Evolutionary conservation across 805 yeast species (phyloP).

Genomic region (Pichia kluyveri): DNA sequence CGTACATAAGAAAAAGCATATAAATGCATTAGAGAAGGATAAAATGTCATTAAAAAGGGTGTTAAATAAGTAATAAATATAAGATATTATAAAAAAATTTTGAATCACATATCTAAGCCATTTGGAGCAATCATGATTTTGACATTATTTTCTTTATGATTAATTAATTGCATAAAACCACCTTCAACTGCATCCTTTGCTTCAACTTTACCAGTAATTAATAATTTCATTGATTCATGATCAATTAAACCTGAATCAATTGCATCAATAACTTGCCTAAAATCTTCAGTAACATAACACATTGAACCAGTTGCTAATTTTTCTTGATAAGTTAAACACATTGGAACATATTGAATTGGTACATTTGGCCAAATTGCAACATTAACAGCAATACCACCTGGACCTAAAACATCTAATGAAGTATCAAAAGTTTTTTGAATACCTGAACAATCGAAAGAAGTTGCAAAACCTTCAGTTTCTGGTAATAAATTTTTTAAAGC

Average conservation of each 20-base stretch:
- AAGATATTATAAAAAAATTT: too few relatives aligned
- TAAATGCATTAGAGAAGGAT: too few relatives aligned
- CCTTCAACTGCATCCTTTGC: constrained; percentile 43
- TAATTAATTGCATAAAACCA: constrained; percentile 43
- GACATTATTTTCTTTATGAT: constrained; percentile 46
- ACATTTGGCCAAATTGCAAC: constrained; percentile 57
- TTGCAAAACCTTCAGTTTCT: constrained; percentile 37
- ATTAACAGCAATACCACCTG: constrained; percentile 52
- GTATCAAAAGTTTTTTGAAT: constrained; percentile 43
- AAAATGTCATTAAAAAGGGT: too few relatives aligned
- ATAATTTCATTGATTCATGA: constrained; percentile 31
- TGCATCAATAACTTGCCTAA: constrained; percentile 46
- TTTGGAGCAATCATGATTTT: constrained; percentile 46
- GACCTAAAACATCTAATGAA: constrained; percentile 38
- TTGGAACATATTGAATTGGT: constrained; percentile 41
- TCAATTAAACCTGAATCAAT: constrained; percentile 38
- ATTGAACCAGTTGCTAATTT: constrained; percentile 51
- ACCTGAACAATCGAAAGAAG: constrained; percentile 48
- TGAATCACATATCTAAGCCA: constrained; percentile 11
- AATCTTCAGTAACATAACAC: constrained; percentile 50
- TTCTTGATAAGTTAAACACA: constrained; percentile 47
- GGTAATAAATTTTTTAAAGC: constrained; percentile 31
- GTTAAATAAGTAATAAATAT: too few relatives aligned
- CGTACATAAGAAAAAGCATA: too few relatives aligned
- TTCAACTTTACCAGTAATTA: constrained; percentile 46